These are phyloP conservation scores for Oidiodendron maius DNA, from an alignment of 495 filamentous ascomycete genomes.

Conservation along the genomic window DNA sequence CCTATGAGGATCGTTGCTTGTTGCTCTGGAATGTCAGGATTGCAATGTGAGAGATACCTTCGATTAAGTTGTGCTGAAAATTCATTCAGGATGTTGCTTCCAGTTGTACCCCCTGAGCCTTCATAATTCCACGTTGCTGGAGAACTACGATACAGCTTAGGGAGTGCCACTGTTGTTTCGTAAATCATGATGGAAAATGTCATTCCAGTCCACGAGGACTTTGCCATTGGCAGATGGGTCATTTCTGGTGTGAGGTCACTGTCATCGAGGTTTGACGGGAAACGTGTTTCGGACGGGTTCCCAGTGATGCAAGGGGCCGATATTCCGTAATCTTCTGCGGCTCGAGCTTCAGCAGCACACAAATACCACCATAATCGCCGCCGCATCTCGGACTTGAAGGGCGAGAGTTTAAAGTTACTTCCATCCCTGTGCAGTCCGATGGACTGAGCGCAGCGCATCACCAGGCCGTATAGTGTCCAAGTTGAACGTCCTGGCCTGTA, in stretches of 20 bases:
- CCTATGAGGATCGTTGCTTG: too few relatives aligned
- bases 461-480: constrained; percentile 34
- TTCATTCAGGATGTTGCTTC: too few relatives aligned
- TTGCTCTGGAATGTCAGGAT: too few relatives aligned
- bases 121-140: too few relatives aligned
- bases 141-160: too few relatives aligned
- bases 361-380: constrained; percentile 34
- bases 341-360: constrained; percentile 14
- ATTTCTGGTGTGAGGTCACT: constrained; percentile 43
- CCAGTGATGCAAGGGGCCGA: constrained; percentile 27
- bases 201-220: constrained; percentile 44
- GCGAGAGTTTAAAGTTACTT: constrained; percentile 30
- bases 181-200: too few relatives aligned
- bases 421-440: constrained; percentile 45
- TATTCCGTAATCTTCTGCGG: constrained; percentile 10
- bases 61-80: too few relatives aligned
- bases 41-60: too few relatives aligned
- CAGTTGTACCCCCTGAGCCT: too few relatives aligned
- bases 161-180: too few relatives aligned
- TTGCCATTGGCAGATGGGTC: constrained; percentile 36
- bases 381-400: constrained; percentile 32
- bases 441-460: constrained; percentile 42
- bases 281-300: constrained; percentile 36
- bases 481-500: constrained; percentile 34
- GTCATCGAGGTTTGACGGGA: constrained; percentile 50